Conservation (phyloP, 208 protist genomes). For the Acanthamoeba sp. region DNA sequence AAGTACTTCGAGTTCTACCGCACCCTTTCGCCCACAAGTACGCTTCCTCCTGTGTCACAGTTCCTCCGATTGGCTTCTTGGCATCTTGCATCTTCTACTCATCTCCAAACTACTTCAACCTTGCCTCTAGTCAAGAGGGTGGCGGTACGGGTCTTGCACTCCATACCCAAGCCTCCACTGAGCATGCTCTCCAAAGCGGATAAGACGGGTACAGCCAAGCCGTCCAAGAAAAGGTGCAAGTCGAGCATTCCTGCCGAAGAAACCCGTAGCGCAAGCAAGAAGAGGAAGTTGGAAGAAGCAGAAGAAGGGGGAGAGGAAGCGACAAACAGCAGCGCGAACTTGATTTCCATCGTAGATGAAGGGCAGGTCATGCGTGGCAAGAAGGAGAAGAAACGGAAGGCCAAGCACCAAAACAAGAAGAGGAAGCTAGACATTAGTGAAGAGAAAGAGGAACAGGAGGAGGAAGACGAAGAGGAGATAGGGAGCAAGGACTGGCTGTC, state of each 20-base stretch:
- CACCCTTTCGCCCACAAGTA: not conserved
- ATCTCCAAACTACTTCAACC: no score
- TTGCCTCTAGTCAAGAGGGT: not conserved
- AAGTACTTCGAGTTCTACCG: slow-evolving; percentile 8
- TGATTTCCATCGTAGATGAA: not conserved
- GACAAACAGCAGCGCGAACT: not conserved
- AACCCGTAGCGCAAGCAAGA: not conserved
- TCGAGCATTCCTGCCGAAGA: not conserved
- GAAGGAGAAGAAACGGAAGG: not conserved
- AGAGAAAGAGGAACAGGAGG: not conserved
- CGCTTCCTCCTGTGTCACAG: not conserved
- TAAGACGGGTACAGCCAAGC: not conserved
- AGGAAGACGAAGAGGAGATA: not conserved
- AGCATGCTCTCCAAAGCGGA: not conserved
- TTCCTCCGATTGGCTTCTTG: not conserved
- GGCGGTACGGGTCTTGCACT: not conserved
- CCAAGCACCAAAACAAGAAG: not conserved
- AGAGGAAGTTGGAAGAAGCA: not conserved
- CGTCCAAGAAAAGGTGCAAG: not conserved
- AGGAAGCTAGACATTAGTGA: not conserved
- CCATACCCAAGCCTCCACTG: not conserved
- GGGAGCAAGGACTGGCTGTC: not conserved
- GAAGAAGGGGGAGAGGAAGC: not conserved
- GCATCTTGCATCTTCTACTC: not conserved
- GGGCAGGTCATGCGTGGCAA: not conserved